Evolutionary conservation across 2,329 filamentous ascomycete genomes (phyloP).

Genomic region (Davidsoniella neocaledoniae): DNA sequence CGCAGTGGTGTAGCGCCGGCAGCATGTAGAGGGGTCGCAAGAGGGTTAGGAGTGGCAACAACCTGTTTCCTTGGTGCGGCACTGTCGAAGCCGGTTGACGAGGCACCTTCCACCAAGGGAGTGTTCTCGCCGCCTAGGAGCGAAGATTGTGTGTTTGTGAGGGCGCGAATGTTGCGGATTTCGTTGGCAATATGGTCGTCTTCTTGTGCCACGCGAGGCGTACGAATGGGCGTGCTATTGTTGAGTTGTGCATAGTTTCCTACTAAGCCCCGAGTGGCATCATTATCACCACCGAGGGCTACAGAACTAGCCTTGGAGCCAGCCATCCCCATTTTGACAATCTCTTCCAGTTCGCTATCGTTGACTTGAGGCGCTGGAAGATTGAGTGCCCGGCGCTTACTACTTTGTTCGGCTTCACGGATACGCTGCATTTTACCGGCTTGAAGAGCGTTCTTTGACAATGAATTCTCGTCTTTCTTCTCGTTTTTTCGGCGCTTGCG

Average conservation of each 20-base stretch:
- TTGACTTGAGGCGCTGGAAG: conserved; percentile 82
- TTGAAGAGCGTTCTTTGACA: conserved; percentile 66
- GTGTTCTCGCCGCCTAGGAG: conserved; percentile 89
- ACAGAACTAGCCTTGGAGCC: conserved; percentile 69
- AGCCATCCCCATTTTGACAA: conserved; percentile 95
- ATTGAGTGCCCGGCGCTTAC: conserved; percentile 69
- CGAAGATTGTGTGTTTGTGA: conserved; percentile 88
- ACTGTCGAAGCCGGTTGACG: conserved; percentile 77
- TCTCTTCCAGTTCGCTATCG: conserved; percentile 86
- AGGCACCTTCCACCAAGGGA: conserved; percentile 62
- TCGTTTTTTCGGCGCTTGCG: conserved; percentile 84
- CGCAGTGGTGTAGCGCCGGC: conserved; percentile 48
- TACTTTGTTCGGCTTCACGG: conserved; percentile 89
- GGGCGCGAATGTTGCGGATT: conserved; percentile 77
- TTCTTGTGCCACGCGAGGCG: conserved; percentile 75
- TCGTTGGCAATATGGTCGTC: conserved; percentile 96
- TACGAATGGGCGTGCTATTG: conserved; percentile 72
- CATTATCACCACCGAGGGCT: conserved; percentile 64
- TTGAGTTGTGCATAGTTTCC: conserved; percentile 75
- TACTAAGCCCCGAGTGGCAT: conserved; percentile 69
- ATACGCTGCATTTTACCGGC: conserved; percentile 91
- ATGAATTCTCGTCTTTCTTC: conserved; percentile 57
- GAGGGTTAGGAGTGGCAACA: conserved; percentile 82
- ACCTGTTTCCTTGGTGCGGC: conserved; percentile 64
- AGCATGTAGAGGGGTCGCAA: conserved; percentile 69